Evolutionary conservation across 768 basidiomycete species (phyloP).

Genomic region (Pleurotus platypus): DNA sequence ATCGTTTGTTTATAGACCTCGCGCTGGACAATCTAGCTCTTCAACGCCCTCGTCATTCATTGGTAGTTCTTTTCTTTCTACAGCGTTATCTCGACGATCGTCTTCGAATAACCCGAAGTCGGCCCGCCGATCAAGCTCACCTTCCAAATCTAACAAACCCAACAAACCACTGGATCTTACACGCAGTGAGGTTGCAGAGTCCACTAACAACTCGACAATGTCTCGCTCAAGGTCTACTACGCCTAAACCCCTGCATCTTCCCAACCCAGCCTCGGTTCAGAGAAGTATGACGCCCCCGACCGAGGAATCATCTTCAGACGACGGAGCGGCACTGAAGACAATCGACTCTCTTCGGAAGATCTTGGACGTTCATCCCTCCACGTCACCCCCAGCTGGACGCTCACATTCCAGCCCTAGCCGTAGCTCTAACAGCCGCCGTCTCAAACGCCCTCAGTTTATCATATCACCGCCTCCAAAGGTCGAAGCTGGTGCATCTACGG

Average conservation of each 20-base stretch:
- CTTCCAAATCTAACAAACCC: slow-evolving; percentile 10
- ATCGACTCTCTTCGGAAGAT: slow-evolving; percentile 69
- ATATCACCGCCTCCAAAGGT: slow-evolving; percentile 48
- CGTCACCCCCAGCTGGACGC: slow-evolving; percentile 11
- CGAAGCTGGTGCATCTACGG: slow-evolving; percentile 59
- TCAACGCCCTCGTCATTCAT: slow-evolving; percentile 33
- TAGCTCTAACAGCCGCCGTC: background rate
- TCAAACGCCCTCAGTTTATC: slow-evolving; percentile 19
- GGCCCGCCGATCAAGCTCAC: slow-evolving; percentile 10
- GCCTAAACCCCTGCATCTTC: slow-evolving; percentile 19
- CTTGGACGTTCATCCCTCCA: slow-evolving; percentile 50
- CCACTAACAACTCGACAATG: slow-evolving; percentile 7
- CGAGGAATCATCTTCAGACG: slow-evolving; percentile 59
- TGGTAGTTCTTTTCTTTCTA: slow-evolving; percentile 23
- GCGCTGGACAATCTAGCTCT: slow-evolving; percentile 20
- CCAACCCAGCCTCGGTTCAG: slow-evolving; percentile 8
- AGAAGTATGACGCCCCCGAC: slow-evolving; percentile 47
- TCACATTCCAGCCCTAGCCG: slow-evolving; percentile 14
- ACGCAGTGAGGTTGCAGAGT: slow-evolving; percentile 6
- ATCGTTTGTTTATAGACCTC: slow-evolving; percentile 42
- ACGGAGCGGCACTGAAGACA: slow-evolving; percentile 56
- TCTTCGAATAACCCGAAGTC: slow-evolving; percentile 8
- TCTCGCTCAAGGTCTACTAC: slow-evolving; percentile 25
- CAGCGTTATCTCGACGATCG: slow-evolving; percentile 11
- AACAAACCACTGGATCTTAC: slow-evolving; percentile 12